Conservation (phyloP, 2,329 filamentous ascomycete species). For the Cytospora piceae region DNA sequence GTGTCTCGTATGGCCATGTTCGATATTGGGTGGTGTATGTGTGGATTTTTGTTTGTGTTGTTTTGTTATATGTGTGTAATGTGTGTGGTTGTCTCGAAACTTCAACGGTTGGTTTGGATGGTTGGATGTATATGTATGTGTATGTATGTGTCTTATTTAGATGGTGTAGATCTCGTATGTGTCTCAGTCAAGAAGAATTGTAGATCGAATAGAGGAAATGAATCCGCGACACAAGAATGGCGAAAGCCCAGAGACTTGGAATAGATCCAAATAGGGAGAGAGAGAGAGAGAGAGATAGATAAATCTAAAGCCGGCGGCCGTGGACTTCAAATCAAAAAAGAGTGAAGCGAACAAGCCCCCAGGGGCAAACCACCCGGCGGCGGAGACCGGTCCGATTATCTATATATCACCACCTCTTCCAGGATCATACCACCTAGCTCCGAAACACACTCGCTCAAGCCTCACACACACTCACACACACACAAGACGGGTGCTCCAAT, state of each 20-base stretch:
- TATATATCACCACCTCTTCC: neutral
- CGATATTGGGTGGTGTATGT: neutral
- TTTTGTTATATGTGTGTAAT: neutral
- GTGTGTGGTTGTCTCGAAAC: neutral
- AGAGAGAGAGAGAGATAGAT: no score
- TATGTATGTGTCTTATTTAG: no score
- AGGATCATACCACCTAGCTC: neutral
- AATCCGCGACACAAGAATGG: no score
- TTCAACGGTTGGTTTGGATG: no score
- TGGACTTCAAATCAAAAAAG: neutral
- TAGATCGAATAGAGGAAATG: no score
- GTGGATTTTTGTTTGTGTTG: neutral
- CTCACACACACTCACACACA: neutral
- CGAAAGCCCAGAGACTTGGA: neutral
- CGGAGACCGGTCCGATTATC: neutral
- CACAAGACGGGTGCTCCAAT: no score
- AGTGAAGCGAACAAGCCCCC: neutral
- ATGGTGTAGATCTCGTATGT: no score
- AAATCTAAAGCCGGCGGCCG: neutral
- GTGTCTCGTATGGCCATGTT: constrained; percentile 28
- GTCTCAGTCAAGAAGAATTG: no score
- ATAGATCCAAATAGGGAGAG: neutral
- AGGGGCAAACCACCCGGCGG: neutral
- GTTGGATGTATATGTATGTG: no score
- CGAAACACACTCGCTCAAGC: neutral